Evolutionary conservation across 2,329 filamentous ascomycete species (phyloP), one percentile per base, ranked within the genome.

Genomic region (Aspergillus hiratsukae): DNA sequence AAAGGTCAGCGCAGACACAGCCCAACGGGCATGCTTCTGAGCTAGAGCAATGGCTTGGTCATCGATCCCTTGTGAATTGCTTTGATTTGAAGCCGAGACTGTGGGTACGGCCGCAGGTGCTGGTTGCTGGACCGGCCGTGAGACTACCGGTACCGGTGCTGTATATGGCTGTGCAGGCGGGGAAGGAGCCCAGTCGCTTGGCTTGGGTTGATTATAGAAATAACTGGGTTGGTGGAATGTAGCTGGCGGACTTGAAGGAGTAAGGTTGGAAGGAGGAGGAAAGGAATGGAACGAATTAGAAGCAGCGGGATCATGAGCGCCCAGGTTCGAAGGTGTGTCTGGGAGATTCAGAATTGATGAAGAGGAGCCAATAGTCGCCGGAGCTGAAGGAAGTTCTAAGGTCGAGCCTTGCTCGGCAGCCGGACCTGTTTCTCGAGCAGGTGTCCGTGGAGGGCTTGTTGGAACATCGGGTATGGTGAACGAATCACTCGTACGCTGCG

Each of bases 11-110:
- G 94, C 94, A 10, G 92, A 97, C 45, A 97, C 96, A 0, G 94
- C 94, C 90, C 91, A 99, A 67, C 91, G 91, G 2, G 93, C 92
- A 76, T 97, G 94, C 71, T 97, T 99, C 72, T 96, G 91, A 4
- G 94, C 93, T 65, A 87, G 83, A 37, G 84, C 78, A 37, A 97
- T 87, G 0, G 88, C 80, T 57, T 91, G 87, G 61, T 96, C 90
- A 10, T 88, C 81, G 4, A 79, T 65, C 5, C 68, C 65, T n/a
- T 73, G 70, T 19, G 69, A 58, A 35, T 58, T 61, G 10, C 57
- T 51, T 37, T 69, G 61, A 43, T 59, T 60, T 11, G 65, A 58
- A 31, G 54, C 35, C 5, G 64, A 57, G 3, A 63, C 56, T 28
- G 69, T 54, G 7, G 64, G 46, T 17, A 57, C 48, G 29, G 59